phyloP scores from a whole-genome alignment of 805 yeast species.

The Schwanniomyces polymorphus region DNA sequence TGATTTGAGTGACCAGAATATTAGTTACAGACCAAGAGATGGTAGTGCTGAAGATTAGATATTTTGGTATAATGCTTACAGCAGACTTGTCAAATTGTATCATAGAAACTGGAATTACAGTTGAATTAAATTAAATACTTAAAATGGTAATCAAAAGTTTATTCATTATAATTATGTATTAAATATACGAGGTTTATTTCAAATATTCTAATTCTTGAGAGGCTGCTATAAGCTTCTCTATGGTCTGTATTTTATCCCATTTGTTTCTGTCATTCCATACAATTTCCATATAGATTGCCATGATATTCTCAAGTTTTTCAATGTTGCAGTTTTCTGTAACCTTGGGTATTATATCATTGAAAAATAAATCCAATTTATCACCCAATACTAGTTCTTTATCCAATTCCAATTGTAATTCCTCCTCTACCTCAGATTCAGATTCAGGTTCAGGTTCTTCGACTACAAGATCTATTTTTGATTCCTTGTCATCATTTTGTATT shows the following conservation, averaged over 20 bases:
- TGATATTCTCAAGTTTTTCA: conserved; percentile 40
- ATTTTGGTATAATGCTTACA: not conserved
- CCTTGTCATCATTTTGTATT: not conserved
- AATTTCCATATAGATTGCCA: conserved; percentile 68
- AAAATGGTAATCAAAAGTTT: conserved; percentile 1
- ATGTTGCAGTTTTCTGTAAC: conserved; percentile 34
- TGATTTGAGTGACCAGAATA: conserved; percentile 70
- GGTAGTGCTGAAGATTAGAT: conserved; percentile 71
- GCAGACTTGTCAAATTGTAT: not conserved
- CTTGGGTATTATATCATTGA: conserved; percentile 23
- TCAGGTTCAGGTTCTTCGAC: conserved; percentile 13
- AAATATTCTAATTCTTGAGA: conserved; percentile 11
- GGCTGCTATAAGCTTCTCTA: conserved; percentile 28
- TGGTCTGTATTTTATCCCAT: conserved; percentile 43
- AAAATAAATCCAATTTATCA: conserved; percentile 17
- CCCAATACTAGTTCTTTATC: conserved; percentile 50
- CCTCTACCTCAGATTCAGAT: conserved; percentile 38
- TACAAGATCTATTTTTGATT: conserved; percentile 9
- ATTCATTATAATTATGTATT: not conserved
- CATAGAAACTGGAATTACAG: not conserved
- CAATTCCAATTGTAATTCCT: conserved; percentile 42
- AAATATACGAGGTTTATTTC: not conserved
- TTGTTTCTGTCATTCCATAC: conserved; percentile 66
- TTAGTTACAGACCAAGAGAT: conserved; percentile 90
- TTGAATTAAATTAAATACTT: not conserved